phyloP scores from a whole-genome alignment of 192 early-diverging fungal genomes.

The Rhizoclosmatium sp. region DNA sequence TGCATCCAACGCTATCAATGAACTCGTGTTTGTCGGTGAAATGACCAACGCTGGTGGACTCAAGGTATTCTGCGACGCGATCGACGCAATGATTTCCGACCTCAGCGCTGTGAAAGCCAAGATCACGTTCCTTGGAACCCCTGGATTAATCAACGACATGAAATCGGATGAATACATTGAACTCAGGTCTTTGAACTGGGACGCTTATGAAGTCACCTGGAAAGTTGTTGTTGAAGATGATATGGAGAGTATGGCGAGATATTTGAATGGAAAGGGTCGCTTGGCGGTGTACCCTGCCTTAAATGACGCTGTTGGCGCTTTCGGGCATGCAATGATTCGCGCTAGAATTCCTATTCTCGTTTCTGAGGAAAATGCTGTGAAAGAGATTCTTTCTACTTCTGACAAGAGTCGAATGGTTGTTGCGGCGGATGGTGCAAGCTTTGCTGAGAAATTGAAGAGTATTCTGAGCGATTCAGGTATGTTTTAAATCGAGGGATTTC shows the following conservation, averaged over 20 bases:
- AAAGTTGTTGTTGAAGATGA: conserved; percentile 1
- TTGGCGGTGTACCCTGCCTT: conserved; percentile 43
- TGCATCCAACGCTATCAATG: conserved; percentile 31
- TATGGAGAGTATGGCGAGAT: conserved; percentile 29
- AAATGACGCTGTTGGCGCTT: conserved; percentile 32
- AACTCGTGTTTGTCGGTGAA: conserved; percentile 49
- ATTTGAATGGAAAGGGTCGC: conserved; percentile 27
- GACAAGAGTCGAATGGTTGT: conserved; percentile 31
- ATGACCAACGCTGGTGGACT: conserved; percentile 42
- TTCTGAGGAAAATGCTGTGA: conserved; percentile 30
- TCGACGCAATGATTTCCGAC: conserved; percentile 34
- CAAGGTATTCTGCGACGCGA: conserved; percentile 51
- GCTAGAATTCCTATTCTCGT: conserved; percentile 41
- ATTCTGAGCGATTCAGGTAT: neutral
- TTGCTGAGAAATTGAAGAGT: conserved; percentile 24
- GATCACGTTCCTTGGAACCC: conserved; percentile 45
- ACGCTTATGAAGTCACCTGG: conserved; percentile 42
- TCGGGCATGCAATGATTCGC: conserved; percentile 32
- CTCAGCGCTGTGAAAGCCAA: conserved; percentile 11
- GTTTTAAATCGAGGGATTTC: neutral
- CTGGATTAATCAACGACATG: conserved; percentile 41
- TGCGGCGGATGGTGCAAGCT: neutral
- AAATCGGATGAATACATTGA: conserved; percentile 49
- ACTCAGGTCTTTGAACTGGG: conserved; percentile 43
- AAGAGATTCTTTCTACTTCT: conserved; percentile 31